Base-by-base conservation (phyloP, 257 asterid species). In the Rubia yunnanensis region DNA sequence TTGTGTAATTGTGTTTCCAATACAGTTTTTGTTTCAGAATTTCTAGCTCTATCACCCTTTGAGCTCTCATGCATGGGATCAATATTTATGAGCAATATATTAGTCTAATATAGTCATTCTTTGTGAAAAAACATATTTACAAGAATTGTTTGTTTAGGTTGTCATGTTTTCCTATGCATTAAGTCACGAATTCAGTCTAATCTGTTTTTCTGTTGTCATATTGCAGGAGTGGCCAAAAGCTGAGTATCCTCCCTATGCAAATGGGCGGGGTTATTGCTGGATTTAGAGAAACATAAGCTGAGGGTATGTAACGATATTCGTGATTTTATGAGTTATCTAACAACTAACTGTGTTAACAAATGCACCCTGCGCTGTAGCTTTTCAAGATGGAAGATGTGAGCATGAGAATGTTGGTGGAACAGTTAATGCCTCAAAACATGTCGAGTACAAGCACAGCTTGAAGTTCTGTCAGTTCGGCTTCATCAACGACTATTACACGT, bases 341-440 rank as follows among this genome's bases (percentile, higher is more conserved):
- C 10, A 38, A 44, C 49, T 20, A 3, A n/a, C n/a, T n/a, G n/a
- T 53, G n/a, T 24, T 20, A 56, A 63, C 58, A 22, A 17, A 60
- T 38, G 11, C 9, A 62, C 68, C 32, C 13, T 38, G 26, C 39
- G 67, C 36, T 53, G 68, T 88, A 92, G 96, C 74, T 92, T 74
- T 92, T 92, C 82, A 92, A 92, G 81, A 92, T 92, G 98, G 98
- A 92, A 79, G 96, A 92, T 28, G 96, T 92, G 71, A 89, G 95
- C 88, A 87, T 92, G 95, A 96, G 98, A 73, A 87, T 84, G 96
- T 92, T 96, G 98, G 96, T 92, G 26, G 88, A 89, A 73, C 78
- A 82, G 74, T 89, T 79, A 77, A 89, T 83, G 75, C 72, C 72
- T 69, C 91, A 39, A 82, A 60, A 70, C 78, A 78, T 2, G 92